These are phyloP conservation scores for Aspergillus arachidicola DNA, from an alignment of 2,329 filamentous ascomycete genomes.

Conservation along the genomic window DNA sequence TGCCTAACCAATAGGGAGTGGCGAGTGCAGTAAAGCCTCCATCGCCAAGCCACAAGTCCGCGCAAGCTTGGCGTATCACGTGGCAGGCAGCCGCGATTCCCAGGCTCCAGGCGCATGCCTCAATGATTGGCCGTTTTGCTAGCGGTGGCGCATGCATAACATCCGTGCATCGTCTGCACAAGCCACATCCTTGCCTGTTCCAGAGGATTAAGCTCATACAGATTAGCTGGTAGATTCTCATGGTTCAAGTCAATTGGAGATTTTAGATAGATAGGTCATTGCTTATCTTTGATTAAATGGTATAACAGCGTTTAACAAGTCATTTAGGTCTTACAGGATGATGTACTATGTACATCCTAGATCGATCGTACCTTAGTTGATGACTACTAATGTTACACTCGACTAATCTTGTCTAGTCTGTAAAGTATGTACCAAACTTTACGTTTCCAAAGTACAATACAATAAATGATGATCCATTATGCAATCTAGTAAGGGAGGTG, in stretches of 20 bases:
- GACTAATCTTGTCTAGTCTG: neutral
- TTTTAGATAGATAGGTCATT: neutral
- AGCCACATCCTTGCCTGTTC: neutral
- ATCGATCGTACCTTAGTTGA: neutral
- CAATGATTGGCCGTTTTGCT: constrained; percentile 7
- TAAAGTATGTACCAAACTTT: neutral
- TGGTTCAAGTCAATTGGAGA: neutral
- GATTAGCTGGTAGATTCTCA: neutral
- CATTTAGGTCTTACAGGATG: neutral
- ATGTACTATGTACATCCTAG: neutral
- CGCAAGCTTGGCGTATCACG: constrained; percentile 20
- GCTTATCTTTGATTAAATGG: neutral
- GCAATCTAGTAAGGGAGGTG: neutral
- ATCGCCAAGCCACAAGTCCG: constrained; percentile 26
- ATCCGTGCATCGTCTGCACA: neutral
- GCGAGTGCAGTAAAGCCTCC: constrained; percentile 30
- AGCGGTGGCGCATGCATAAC: constrained; percentile 13
- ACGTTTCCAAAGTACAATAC: neutral
- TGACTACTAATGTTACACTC: neutral
- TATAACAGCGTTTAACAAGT: neutral
- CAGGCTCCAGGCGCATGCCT: neutral
- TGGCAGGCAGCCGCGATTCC: constrained; percentile 35
- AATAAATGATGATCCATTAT: neutral
- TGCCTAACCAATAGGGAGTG: constrained; percentile 46
- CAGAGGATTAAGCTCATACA: neutral